These are phyloP conservation scores for Populus hybrid DNA, from an alignment of 441 rosid species.

Conservation along the genomic window DNA sequence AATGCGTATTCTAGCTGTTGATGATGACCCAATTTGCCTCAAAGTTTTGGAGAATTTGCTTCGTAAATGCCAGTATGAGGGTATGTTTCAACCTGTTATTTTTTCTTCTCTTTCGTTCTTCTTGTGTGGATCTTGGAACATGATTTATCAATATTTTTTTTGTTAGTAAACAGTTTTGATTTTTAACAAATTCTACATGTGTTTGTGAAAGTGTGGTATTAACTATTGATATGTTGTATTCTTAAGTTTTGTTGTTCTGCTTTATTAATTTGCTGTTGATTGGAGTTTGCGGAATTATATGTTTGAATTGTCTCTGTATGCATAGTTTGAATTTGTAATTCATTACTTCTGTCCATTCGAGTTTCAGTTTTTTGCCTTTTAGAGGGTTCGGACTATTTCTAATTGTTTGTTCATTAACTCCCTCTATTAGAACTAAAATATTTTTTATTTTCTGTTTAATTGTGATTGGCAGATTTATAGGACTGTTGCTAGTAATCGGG, in stretches of 20 bases:
- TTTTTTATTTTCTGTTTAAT: not conserved
- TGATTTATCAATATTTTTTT: not conserved
- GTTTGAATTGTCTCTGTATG: constrained; percentile 1
- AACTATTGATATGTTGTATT: not conserved
- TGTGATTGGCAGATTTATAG: not conserved
- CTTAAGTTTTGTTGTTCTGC: not conserved
- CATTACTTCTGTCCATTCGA: constrained; percentile 4
- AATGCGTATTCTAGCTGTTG: constrained; percentile 91
- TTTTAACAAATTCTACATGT: not conserved
- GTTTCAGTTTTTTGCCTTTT: not conserved
- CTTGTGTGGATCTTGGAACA: not conserved
- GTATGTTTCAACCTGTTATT: constrained; percentile 29
- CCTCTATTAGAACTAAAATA: not conserved
- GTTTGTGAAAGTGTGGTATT: not conserved
- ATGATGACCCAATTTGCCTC: constrained; percentile 84
- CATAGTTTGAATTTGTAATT: not conserved
- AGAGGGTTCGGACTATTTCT: not conserved
- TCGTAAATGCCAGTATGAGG: constrained; percentile 81
- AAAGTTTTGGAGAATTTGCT: constrained; percentile 65
- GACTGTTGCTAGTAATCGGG: not conserved
- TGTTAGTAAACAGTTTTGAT: not conserved
- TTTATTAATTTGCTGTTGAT: not conserved
- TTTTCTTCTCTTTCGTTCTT: not conserved
- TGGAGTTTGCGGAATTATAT: not conserved
- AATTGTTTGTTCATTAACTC: not conserved